phyloP scores from a whole-genome alignment of 2,329 filamentous ascomycete genomes.

The Paecilomyces formosus region DNA sequence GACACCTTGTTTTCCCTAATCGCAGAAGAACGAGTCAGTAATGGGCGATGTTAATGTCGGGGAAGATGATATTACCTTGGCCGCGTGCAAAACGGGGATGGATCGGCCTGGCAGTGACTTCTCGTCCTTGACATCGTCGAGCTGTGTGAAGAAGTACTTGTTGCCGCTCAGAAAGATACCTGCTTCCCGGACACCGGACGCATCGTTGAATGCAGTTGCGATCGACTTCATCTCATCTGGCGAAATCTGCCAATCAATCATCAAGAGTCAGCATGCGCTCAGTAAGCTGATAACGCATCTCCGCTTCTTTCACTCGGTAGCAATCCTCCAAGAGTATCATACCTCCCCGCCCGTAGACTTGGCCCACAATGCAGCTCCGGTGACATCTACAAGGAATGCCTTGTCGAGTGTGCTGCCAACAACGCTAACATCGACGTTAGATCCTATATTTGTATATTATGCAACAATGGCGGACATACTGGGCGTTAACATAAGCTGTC shows the following conservation, averaged over 20 bases:
- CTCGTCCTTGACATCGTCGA: slow-evolving; percentile 1
- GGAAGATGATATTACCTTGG: slow-evolving; percentile 1
- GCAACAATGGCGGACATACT: slow-evolving; percentile 1
- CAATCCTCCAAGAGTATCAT: slow-evolving; percentile 23
- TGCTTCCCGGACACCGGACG: slow-evolving; percentile 52
- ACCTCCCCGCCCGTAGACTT: slow-evolving; percentile 64
- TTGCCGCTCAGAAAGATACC: slow-evolving; percentile 66
- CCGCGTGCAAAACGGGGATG: slow-evolving; percentile 3
- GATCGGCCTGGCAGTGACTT: neutral
- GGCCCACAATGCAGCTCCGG: slow-evolving; percentile 77
- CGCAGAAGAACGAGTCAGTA: too few species aligned
- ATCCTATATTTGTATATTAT: neutral
- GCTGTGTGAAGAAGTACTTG: slow-evolving; percentile 55
- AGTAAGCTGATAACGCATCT: too few species aligned
- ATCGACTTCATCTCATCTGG: slow-evolving; percentile 50
- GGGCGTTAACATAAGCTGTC: slow-evolving; percentile 2
- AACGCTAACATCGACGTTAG: slow-evolving; percentile 50
- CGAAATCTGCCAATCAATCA: slow-evolving; percentile 32
- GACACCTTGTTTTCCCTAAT: slow-evolving; percentile 69
- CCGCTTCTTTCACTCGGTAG: too few species aligned
- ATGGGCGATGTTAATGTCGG: neutral
- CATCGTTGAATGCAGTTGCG: slow-evolving; percentile 46
- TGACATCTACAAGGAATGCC: slow-evolving; percentile 73
- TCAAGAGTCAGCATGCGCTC: too few species aligned
- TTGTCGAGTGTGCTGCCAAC: slow-evolving; percentile 74